Evolutionary conservation across 148 eudicot species (phyloP).

Genomic region (Heliosperma pusillum): DNA sequence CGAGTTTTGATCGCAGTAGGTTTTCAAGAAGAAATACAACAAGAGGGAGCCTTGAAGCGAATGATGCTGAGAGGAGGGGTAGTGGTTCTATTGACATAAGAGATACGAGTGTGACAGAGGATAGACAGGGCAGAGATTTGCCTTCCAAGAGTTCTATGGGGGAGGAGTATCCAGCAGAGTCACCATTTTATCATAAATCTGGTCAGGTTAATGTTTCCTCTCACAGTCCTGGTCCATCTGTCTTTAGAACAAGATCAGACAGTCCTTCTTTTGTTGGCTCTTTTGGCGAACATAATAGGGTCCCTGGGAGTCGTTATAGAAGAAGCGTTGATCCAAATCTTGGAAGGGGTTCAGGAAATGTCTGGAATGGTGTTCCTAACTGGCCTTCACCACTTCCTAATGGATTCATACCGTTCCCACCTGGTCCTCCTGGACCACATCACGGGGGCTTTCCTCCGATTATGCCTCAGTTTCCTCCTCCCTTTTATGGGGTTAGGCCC

Average conservation of each 20-base stretch:
- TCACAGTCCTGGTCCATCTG: conserved; percentile 50
- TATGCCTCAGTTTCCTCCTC: conserved; percentile 76
- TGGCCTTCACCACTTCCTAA: conserved; percentile 85
- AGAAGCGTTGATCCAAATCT: conserved; percentile 61
- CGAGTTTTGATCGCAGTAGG: conserved; percentile 59
- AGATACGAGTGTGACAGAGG: conserved; percentile 54
- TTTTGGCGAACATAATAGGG: conserved; percentile 60
- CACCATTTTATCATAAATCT: conserved; percentile 59
- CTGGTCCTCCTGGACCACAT: conserved; percentile 62
- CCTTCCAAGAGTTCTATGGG: conserved; percentile 38
- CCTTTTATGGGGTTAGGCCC: conserved; percentile 69
- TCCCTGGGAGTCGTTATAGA: conserved; percentile 59
- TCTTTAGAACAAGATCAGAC: conserved; percentile 63
- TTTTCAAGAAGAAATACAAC: conserved; percentile 50
- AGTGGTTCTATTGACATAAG: conserved; percentile 63
- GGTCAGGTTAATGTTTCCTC: conserved; percentile 53
- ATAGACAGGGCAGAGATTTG: conserved; percentile 38
- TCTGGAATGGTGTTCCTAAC: conserved; percentile 76
- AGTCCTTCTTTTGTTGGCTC: conserved; percentile 45
- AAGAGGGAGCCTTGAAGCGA: conserved; percentile 62
- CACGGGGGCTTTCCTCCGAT: conserved; percentile 70
- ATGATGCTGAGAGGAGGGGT: conserved; percentile 66
- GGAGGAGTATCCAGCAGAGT: conserved; percentile 65
- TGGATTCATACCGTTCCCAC: conserved; percentile 81
- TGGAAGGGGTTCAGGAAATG: conserved; percentile 67